Conservation (phyloP, 2,329 filamentous ascomycete species). For the Neonectria sp. region DNA sequence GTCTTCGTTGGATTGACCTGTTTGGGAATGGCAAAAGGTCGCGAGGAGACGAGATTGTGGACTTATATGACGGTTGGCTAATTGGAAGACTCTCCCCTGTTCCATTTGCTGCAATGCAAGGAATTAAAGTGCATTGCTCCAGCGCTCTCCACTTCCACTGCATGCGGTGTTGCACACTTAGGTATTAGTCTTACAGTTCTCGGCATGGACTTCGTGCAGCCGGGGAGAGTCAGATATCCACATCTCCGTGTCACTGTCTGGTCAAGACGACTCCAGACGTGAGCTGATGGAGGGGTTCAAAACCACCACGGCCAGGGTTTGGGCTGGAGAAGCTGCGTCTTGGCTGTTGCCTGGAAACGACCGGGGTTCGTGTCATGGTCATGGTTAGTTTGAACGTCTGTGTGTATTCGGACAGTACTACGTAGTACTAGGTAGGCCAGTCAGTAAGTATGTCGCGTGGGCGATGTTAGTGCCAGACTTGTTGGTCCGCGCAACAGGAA, state of each 20-base stretch:
- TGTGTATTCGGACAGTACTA: neutral
- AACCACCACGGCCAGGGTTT: constrained; percentile 1
- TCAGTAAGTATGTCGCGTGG: constrained; percentile 1
- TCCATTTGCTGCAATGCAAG: constrained; percentile 11
- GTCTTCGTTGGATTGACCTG: neutral
- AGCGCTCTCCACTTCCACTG: neutral
- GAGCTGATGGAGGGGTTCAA: constrained; percentile 5
- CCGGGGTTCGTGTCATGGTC: constrained; percentile 14
- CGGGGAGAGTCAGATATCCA: neutral
- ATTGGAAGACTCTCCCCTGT: constrained; percentile 15
- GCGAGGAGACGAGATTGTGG: neutral
- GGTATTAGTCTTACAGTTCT: neutral
- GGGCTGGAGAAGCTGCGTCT: constrained; percentile 7
- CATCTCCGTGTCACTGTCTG: neutral
- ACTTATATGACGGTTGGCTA: constrained; percentile 12
- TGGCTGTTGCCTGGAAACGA: constrained; percentile 39
- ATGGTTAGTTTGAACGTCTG: constrained; percentile 2
- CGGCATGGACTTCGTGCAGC: constrained; percentile 8
- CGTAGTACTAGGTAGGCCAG: too few relatives aligned
- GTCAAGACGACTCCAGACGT: neutral
- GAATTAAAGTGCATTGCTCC: constrained; percentile 19
- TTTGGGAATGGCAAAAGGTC: neutral
- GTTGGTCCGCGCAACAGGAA: constrained; percentile 5
- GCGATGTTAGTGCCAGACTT: neutral
- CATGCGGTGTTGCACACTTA: neutral